Evolutionary conservation across 2,329 filamentous ascomycete species (phyloP).

Genomic region (Penicillium sumatraense): DNA sequence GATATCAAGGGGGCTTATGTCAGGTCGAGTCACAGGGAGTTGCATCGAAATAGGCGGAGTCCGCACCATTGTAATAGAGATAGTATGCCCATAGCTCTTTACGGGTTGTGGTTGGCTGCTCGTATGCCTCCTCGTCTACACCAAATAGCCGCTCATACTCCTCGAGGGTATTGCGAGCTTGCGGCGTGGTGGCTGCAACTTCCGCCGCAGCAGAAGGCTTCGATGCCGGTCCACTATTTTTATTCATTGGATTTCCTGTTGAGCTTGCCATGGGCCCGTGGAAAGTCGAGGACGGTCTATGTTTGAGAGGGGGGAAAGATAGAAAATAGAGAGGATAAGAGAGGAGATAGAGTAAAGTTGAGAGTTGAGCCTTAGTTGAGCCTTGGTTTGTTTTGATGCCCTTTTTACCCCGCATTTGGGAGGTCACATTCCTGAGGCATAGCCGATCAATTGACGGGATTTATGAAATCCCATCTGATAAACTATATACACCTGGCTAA

Average conservation of each 20-base stretch:
- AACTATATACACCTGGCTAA: no score
- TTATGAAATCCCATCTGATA: no score
- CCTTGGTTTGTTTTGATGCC: no score
- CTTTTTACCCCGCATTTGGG: no score
- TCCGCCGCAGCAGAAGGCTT: constrained; percentile 18
- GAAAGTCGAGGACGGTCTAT: no score
- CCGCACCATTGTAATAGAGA: constrained; percentile 47
- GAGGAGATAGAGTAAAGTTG: no score
- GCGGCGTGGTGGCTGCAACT: constrained; percentile 16
- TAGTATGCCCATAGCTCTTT: constrained; percentile 51
- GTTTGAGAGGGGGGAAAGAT: background rate
- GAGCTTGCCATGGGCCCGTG: background rate
- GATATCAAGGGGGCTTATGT: background rate
- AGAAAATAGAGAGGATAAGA: background rate
- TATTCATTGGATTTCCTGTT: background rate
- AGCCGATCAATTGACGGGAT: no score
- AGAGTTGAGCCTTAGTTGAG: no score
- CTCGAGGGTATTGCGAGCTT: constrained; percentile 21
- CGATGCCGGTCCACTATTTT: background rate
- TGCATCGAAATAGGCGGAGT: background rate
- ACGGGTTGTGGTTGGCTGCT: constrained; percentile 46
- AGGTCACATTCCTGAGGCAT: no score
- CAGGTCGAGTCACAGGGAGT: background rate
- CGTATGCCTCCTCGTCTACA: constrained; percentile 39
- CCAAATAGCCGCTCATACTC: constrained; percentile 44